A percentile compares a stretch with the other conserved stretches of the same genome.
phyloP scores from a whole-genome alignment of 1,284 basidiomycete species.

The Psilocybe mexicana region DNA sequence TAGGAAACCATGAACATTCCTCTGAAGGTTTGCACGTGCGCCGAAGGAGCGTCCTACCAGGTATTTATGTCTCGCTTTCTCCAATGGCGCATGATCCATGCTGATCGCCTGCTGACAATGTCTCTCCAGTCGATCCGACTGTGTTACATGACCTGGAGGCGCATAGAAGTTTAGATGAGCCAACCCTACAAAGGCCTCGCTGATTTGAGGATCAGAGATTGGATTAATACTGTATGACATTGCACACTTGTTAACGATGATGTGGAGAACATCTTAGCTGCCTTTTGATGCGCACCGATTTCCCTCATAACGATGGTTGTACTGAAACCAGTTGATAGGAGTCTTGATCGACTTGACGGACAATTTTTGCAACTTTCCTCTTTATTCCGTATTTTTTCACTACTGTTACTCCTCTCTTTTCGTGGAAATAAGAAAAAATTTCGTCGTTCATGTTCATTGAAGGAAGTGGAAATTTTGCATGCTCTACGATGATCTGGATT shows the following conservation, averaged over 20 bases:
- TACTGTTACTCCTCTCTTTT: background rate
- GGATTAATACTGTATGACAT: background rate
- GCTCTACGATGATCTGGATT: background rate
- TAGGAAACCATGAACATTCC: slow-evolving; percentile 52
- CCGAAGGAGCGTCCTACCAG: slow-evolving; percentile 84
- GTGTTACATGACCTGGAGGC: slow-evolving; percentile 88
- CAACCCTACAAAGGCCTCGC: slow-evolving; percentile 25
- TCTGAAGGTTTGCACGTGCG: slow-evolving; percentile 69
- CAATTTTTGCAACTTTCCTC: background rate
- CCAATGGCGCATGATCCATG: slow-evolving; percentile 11
- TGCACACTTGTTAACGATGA: background rate
- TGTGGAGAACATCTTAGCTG: background rate
- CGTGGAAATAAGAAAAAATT: background rate
- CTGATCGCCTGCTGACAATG: slow-evolving; percentile 18
- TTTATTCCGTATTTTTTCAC: background rate
- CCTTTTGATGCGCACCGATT: background rate
- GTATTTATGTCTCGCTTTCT: slow-evolving; percentile 42
- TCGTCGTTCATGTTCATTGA: too few species aligned
- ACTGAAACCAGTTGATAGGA: background rate
- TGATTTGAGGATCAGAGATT: slow-evolving; percentile 4
- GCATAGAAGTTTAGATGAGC: slow-evolving; percentile 78
- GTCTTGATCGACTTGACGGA: background rate
- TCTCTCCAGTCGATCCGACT: slow-evolving; percentile 73
- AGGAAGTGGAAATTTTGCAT: too few species aligned
- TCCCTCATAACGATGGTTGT: background rate